Evolutionary conservation across 805 yeast genomes (phyloP).

Genomic region (Candida sphagnicola): DNA sequence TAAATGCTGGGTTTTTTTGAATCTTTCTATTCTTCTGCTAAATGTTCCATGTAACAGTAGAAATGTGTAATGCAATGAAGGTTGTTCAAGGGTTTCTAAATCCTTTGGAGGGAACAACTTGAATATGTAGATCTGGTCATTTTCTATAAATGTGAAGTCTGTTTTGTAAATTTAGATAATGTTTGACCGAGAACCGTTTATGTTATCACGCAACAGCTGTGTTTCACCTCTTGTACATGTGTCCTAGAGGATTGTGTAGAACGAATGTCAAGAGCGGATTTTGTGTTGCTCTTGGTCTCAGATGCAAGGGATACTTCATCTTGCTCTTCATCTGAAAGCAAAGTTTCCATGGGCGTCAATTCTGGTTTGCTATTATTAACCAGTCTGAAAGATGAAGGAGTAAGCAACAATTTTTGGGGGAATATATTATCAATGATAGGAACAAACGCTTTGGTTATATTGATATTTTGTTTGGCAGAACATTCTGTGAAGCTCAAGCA

Average conservation of each 20-base stretch:
- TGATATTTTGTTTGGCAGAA: conserved; percentile 16
- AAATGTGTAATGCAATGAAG: too few species aligned
- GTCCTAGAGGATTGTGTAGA: background rate
- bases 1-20: too few species aligned
- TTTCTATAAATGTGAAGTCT: too few species aligned
- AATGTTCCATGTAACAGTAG: too few species aligned
- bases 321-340: background rate
- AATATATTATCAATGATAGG: conserved; percentile 14
- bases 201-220: background rate
- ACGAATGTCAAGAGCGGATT: too few species aligned
- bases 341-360: background rate
- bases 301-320: too few species aligned
- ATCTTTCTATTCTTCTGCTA: too few species aligned
- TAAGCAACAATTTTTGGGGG: background rate
- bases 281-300: too few species aligned
- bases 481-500: conserved; percentile 28
- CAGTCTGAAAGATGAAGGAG: background rate
- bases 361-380: background rate
- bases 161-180: too few species aligned
- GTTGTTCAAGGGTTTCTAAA: too few species aligned
- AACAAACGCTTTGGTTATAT: conserved; percentile 25
- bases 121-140: background rate
- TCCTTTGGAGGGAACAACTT: background rate
- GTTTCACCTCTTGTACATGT: background rate
- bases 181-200: too few species aligned